phyloP scores from a whole-genome alignment of 345 rosid genomes.

The Punica granatum region DNA sequence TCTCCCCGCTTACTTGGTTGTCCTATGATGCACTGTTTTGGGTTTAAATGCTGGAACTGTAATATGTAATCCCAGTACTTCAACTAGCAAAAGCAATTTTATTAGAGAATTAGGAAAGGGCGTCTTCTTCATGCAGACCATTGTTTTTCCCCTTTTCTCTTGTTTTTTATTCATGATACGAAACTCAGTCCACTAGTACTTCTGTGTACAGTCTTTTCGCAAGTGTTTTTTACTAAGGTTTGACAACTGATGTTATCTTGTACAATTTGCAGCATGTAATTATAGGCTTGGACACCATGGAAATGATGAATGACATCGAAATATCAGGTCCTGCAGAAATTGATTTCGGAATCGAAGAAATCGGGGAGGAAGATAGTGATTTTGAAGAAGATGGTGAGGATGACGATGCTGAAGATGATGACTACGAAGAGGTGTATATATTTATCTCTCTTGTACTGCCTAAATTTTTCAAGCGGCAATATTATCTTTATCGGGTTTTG shows the following conservation, averaged over 20 bases:
- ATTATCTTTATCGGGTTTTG: not conserved
- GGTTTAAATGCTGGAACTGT: not conserved
- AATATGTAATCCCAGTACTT: not conserved
- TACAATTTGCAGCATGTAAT: conserved; percentile 71
- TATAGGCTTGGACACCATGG: conserved; percentile 74
- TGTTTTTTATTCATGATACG: too few relatives aligned
- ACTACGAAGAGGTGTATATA: conserved; percentile 44
- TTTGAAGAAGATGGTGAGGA: conserved; percentile 40
- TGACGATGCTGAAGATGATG: conserved; percentile 23
- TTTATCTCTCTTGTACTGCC: not conserved
- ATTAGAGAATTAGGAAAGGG: not conserved
- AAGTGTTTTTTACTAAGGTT: not conserved
- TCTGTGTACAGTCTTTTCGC: too few relatives aligned
- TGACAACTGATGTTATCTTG: conserved; percentile 8
- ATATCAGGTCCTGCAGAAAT: conserved; percentile 53
- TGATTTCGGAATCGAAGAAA: conserved; percentile 60
- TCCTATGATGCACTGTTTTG: not conserved
- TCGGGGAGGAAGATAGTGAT: conserved; percentile 57
- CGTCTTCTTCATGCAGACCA: not conserved
- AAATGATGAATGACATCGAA: conserved; percentile 73
- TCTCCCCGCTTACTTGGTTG: not conserved
- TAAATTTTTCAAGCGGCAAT: not conserved
- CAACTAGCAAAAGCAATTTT: not conserved
- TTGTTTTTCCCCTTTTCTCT: not conserved
- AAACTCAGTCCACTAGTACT: not conserved